Conservation (phyloP, 225 moss, liverwort and hornwort genomes). For the Physcomitrellopsis africana region DNA sequence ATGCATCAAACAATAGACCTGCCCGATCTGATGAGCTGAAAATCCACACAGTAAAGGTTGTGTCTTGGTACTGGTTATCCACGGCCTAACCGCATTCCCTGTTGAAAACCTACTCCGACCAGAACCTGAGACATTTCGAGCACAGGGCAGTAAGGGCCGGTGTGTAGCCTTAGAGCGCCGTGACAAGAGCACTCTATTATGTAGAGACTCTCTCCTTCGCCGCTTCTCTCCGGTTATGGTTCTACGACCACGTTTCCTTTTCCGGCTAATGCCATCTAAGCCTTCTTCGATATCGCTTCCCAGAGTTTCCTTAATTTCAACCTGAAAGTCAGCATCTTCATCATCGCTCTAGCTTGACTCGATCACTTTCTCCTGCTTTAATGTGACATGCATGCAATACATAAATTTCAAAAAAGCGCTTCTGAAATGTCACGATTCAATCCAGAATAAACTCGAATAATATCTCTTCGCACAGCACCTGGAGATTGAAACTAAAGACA, state of each 20-base stretch:
- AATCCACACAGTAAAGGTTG: conserved; percentile 68
- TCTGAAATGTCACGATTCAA: conserved; percentile 22
- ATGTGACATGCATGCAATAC: conserved; percentile 29
- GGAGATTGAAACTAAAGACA: conserved; percentile 11
- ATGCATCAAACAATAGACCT: conserved; percentile 86
- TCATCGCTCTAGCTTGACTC: conserved; percentile 93
- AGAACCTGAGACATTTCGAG: conserved; percentile 35
- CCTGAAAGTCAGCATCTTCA: conserved; percentile 95
- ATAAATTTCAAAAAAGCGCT: conserved; percentile 28
- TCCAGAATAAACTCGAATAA: conserved; percentile 11
- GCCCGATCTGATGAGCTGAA: conserved; percentile 95
- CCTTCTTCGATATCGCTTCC: conserved; percentile 83
- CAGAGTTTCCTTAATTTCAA: conserved; percentile 90
- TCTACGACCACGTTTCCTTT: conserved; percentile 59
- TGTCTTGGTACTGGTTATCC: conserved; percentile 45
- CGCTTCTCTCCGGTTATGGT: conserved; percentile 83
- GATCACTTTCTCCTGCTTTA: conserved; percentile 56
- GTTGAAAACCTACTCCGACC: conserved; percentile 49
- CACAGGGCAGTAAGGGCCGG: conserved; percentile 75
- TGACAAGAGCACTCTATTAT: conserved; percentile 43
- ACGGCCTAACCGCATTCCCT: conserved; percentile 39
- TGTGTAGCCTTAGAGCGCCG: conserved; percentile 58
- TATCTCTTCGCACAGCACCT: conserved; percentile 7
- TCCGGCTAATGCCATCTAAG: conserved; percentile 53
- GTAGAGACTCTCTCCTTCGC: conserved; percentile 66